phyloP scores from a whole-genome alignment of 768 basidiomycete genomes.

The Lentinus tigrinus region DNA sequence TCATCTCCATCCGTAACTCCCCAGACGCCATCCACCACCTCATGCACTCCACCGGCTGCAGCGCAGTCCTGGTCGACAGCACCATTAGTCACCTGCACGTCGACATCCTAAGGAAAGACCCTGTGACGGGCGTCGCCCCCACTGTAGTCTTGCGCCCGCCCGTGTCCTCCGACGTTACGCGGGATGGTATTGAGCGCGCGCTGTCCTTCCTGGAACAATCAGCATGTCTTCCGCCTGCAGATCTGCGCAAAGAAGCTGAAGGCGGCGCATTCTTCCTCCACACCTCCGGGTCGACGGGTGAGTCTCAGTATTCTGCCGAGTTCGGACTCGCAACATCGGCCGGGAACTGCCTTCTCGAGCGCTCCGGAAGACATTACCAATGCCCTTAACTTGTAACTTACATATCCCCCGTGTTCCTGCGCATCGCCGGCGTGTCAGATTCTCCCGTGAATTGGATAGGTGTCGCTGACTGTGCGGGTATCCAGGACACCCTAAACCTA shows the following conservation, averaged over 20 bases:
- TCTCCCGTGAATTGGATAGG: neutral
- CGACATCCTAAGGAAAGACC: neutral
- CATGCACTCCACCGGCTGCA: neutral
- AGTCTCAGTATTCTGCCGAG: neutral
- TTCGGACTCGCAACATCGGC: neutral
- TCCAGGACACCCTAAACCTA: constrained; percentile 25
- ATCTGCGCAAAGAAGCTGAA: neutral
- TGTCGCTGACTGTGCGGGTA: neutral
- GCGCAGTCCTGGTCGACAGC: neutral
- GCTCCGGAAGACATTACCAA: too few species aligned
- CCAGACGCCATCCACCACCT: neutral
- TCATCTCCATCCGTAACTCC: neutral
- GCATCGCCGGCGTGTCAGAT: too few species aligned
- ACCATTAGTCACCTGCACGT: neutral
- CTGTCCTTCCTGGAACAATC: neutral
- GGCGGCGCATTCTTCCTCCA: neutral
- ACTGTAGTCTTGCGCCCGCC: neutral
- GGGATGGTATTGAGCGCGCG: neutral
- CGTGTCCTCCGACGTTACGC: neutral
- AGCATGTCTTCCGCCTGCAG: neutral
- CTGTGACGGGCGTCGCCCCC: neutral
- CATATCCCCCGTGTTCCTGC: too few species aligned
- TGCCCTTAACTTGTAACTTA: too few species aligned
- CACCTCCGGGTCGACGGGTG: constrained; percentile 3
- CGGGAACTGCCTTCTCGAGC: too few species aligned